Base-by-base conservation (phyloP, 352 stramenopile species). In the Phytophthora citrophthora region DNA sequence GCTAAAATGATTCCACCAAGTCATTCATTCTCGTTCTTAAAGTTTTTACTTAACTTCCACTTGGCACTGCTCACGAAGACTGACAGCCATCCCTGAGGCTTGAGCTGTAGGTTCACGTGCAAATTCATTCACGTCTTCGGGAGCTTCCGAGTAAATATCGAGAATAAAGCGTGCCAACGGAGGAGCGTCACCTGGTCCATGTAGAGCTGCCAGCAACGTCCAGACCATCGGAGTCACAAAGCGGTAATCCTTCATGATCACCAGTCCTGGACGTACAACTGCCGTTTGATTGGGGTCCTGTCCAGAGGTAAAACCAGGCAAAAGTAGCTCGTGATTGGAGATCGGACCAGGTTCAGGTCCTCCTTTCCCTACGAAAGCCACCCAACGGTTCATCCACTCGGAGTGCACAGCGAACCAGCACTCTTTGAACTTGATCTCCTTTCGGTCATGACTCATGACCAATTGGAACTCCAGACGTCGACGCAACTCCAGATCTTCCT, bases 151-250 rank as follows among this genome's bases (percentile, higher is more conserved):
- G 24, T 74, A 40, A 15, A 79, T 74, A 40, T 83, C 55, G 11
- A 80, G 54, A 15, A 45, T 34, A 29, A 62, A 76, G 51, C 76
- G 76, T 5, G 67, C 73, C 9, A 90, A 62, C 3, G 74, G 26
- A 16, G 79, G 79, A 27, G 84, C 60, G 10, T 77, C 64, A 49
- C 64, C 74, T 18, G 47, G 56, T n/a, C 85, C 83, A 36, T 93
- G 79, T 13, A 93, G 70, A 59, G 87, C 81, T 18, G 64, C 51
- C 13, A 93, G 67, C 16, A 93, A 56, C 47, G 79, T 83, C 81
- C 81, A 93, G 29, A 93, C 76, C 70, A 92, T 86, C n/a, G 85
- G 82, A 2, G 83, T 72, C n/a, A 93, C 83, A 48, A 81, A 81
- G 7, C 82, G 82, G 38, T 85, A 93, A 67, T 93, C 68, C 47